Conservation (phyloP, 768 basidiomycete species). For the Tephrocybe rancida region DNA sequence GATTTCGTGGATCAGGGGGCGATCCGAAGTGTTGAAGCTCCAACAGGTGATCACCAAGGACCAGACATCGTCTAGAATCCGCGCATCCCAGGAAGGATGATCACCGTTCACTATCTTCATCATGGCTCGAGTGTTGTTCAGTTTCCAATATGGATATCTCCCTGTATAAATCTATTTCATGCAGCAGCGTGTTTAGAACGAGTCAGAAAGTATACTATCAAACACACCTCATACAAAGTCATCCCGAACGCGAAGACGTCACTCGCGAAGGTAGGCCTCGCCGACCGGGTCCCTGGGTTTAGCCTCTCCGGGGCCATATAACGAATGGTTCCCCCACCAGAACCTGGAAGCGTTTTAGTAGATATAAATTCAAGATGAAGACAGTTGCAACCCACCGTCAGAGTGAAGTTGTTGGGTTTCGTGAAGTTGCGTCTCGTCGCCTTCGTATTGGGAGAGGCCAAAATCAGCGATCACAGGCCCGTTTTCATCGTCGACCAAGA, state of each 20-base stretch:
- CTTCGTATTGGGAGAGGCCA: conserved; percentile 1
- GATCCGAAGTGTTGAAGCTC: not conserved
- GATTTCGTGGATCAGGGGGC: conserved; percentile 1
- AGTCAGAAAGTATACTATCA: too few species aligned
- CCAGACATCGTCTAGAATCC: conserved; percentile 8
- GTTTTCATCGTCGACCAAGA: conserved; percentile 5
- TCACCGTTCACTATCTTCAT: not conserved
- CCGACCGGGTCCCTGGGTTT: not conserved
- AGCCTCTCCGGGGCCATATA: conserved; percentile 15
- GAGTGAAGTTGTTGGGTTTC: too few species aligned
- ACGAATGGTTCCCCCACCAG: conserved; percentile 4
- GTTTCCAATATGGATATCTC: not conserved
- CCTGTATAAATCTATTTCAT: not conserved
- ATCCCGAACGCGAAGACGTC: conserved; percentile 14
- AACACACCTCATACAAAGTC: conserved; percentile 11
- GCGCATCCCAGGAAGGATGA: not conserved
- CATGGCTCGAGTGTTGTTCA: not conserved
- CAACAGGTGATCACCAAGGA: conserved; percentile 3
- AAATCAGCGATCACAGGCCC: conserved; percentile 9
- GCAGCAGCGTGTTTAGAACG: not conserved
- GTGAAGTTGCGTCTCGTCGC: not conserved
- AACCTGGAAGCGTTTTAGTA: not conserved
- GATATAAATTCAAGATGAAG: not conserved
- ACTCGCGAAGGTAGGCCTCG: conserved; percentile 6
- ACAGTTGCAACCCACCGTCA: too few species aligned